Evolutionary conservation across 1,284 basidiomycete species (phyloP).

Genomic region (Leccinum angustisporum): DNA sequence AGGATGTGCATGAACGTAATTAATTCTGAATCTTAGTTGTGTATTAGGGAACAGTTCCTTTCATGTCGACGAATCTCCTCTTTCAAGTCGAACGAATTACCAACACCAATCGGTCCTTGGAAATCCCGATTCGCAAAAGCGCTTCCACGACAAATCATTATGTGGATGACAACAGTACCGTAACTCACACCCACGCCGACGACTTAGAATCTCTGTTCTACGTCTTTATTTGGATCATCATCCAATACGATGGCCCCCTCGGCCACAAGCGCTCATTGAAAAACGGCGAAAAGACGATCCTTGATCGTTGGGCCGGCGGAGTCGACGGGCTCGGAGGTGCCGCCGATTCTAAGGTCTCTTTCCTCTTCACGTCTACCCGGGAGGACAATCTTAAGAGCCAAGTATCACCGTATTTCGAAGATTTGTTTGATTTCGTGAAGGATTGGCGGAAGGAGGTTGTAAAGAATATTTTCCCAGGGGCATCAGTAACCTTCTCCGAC

Average conservation of each 20-base stretch:
- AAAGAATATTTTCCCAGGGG: background rate
- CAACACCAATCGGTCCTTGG: background rate
- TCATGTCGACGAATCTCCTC: background rate
- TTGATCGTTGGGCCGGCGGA: background rate
- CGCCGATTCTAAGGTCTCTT: background rate
- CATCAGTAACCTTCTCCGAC: background rate
- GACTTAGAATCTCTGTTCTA: background rate
- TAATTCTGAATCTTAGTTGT: background rate
- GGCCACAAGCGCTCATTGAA: background rate
- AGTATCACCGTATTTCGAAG: background rate
- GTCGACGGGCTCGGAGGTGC: background rate
- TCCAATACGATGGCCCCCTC: background rate
- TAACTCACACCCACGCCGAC: background rate
- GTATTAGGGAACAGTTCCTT: background rate
- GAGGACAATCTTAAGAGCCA: background rate
- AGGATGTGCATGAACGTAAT: background rate
- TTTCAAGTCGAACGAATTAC: background rate
- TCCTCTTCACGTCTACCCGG: background rate
- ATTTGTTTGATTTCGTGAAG: background rate
- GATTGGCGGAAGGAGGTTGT: background rate
- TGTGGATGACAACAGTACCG: background rate
- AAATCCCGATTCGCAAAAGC: background rate
- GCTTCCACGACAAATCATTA: background rate
- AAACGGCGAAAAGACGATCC: background rate
- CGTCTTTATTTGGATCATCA: background rate